Conservation (phyloP, 2,329 filamentous ascomycete species). For the Stagonosporopsis chrysanthemi region DNA sequence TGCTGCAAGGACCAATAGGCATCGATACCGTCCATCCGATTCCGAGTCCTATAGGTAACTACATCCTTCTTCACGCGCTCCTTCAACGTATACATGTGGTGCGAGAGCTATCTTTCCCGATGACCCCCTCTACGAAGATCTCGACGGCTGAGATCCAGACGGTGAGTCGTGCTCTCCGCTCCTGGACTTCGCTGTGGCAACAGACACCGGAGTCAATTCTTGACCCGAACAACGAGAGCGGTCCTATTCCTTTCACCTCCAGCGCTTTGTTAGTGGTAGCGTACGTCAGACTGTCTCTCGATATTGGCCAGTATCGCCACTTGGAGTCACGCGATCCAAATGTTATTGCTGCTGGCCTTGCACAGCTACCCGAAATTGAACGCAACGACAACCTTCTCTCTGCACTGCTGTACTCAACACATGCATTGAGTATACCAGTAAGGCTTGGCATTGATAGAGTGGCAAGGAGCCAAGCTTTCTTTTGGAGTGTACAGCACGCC, state of each 20-base stretch:
- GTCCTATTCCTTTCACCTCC: slow-evolving; percentile 53
- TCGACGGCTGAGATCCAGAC: slow-evolving; percentile 32
- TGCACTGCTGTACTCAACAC: slow-evolving; percentile 62
- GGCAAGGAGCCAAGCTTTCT: slow-evolving; percentile 62
- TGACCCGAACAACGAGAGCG: slow-evolving; percentile 48
- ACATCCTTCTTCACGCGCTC: slow-evolving; percentile 41
- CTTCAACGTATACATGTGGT: slow-evolving; percentile 41
- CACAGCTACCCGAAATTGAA: slow-evolving; percentile 52
- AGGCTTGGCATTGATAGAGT: slow-evolving; percentile 63
- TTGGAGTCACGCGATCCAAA: slow-evolving; percentile 55
- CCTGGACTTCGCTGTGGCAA: slow-evolving; percentile 48
- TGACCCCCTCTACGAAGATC: slow-evolving; percentile 28
- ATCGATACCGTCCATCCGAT: slow-evolving; percentile 33
- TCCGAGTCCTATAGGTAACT: slow-evolving; percentile 43
- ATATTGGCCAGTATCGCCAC: slow-evolving; percentile 55
- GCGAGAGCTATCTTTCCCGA: slow-evolving; percentile 35
- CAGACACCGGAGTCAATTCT: slow-evolving; percentile 47
- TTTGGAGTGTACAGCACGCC: slow-evolving; percentile 66
- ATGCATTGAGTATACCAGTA: slow-evolving; percentile 64
- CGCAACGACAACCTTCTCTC: slow-evolving; percentile 59
- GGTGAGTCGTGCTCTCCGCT: slow-evolving; percentile 39
- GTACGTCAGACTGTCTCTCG: slow-evolving; percentile 57
- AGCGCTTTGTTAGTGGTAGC: slow-evolving; percentile 57
- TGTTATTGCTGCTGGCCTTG: slow-evolving; percentile 52
- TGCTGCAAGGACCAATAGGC: slow-evolving; percentile 30